Percentiles rank a stretch among this genome's conserved stretches.
Conservation (phyloP, 2,329 filamentous ascomycete genomes). For the Penicillium carneum region DNA sequence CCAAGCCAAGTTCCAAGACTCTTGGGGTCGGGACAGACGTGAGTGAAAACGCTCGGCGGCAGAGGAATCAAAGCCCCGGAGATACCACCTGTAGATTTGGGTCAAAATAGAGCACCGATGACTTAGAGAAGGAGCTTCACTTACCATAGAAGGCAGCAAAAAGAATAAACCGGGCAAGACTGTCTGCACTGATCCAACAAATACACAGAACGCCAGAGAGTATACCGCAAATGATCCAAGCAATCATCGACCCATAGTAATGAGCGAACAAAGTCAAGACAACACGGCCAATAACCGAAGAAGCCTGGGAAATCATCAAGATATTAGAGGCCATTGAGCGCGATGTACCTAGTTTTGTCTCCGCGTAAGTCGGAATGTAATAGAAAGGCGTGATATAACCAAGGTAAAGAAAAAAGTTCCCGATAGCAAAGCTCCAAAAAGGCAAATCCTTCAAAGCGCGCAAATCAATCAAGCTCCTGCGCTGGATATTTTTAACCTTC, state of each 20-base stretch:
- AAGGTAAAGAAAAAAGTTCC: constrained; percentile 51
- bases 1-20: constrained; percentile 59
- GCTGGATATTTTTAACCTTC: background rate
- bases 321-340: constrained; percentile 60
- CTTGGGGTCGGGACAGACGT: constrained; percentile 56
- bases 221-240: constrained; percentile 58
- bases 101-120: background rate
- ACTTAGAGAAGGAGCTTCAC: background rate
- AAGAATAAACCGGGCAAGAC: constrained; percentile 60
- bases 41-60: constrained; percentile 65
- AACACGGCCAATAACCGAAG: constrained; percentile 63
- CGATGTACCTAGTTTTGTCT: constrained; percentile 42
- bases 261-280: constrained; percentile 64
- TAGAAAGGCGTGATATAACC: constrained; percentile 59
- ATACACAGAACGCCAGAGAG: constrained; percentile 52
- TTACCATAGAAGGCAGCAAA: constrained; percentile 66
- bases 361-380: constrained; percentile 47
- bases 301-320: constrained; percentile 67
- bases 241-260: constrained; percentile 62
- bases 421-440: constrained; percentile 51
- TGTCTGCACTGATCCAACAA: constrained; percentile 63
- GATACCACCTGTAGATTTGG: constrained; percentile 54
- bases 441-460: constrained; percentile 55
- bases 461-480: constrained; percentile 52
- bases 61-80: constrained; percentile 68